Conservation (phyloP, 805 yeast genomes). For the Candida rishiriensis region DNA sequence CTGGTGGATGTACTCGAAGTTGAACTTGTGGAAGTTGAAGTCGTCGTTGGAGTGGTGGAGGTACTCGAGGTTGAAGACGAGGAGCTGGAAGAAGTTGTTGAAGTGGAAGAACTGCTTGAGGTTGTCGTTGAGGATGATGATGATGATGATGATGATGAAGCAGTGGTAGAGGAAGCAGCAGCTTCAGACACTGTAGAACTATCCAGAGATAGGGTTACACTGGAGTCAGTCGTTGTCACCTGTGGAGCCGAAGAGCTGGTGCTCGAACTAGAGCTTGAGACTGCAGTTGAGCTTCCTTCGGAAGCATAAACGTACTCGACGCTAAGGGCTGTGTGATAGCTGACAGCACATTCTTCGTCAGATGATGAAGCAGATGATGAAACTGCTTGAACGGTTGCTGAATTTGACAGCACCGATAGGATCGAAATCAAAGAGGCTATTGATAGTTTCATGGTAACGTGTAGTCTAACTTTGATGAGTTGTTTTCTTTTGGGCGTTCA, state of each 20-base stretch:
- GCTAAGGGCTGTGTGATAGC: conserved; percentile 14
- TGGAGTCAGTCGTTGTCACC: neutral
- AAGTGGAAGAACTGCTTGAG: conserved; percentile 3
- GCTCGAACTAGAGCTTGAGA: neutral
- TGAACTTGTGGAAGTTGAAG: conserved; percentile 10
- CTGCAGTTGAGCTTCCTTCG: neutral
- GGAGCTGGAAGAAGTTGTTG: conserved; percentile 9
- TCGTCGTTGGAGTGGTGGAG: conserved; percentile 11
- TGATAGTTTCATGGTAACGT: neutral
- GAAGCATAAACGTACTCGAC: conserved; percentile 14
- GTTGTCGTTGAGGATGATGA: conserved; percentile 11
- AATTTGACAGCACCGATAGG: neutral
- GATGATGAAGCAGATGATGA: neutral
- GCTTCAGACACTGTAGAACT: conserved; percentile 15
- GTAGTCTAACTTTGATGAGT: too few relatives aligned
- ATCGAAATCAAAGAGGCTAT: neutral
- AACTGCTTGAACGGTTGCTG: neutral
- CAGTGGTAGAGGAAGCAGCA: conserved; percentile 13
- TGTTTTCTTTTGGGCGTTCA: too few relatives aligned
- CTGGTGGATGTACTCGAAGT: conserved; percentile 5
- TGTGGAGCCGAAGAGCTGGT: neutral
- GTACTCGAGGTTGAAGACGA: conserved; percentile 3
- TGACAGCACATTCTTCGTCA: conserved; percentile 10
- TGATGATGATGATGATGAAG: conserved; percentile 6
- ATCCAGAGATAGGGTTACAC: conserved; percentile 15